phyloP scores from a whole-genome alignment of 176 grass and related monocot species.

The Rhynchospora tenuis region DNA sequence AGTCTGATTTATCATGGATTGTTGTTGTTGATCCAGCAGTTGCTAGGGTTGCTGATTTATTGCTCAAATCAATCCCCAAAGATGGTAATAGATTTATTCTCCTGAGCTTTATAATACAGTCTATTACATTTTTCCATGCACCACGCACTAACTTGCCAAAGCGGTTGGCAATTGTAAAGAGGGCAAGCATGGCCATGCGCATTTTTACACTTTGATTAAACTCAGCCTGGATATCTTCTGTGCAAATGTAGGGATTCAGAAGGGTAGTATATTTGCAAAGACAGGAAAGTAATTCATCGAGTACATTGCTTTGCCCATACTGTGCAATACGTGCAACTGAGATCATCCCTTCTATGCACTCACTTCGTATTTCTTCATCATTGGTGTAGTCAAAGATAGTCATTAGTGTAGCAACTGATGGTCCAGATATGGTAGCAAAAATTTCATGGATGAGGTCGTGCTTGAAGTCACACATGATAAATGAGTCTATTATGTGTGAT shows the following conservation, averaged over 20 bases:
- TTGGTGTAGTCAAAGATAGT: constrained; percentile 77
- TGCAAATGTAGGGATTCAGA: constrained; percentile 77
- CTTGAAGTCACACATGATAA: constrained; percentile 70
- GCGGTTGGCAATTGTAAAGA: constrained; percentile 88
- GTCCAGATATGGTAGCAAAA: constrained; percentile 65
- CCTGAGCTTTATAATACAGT: constrained; percentile 95
- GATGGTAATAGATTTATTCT: constrained; percentile 65
- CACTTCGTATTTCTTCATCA: constrained; percentile 67
- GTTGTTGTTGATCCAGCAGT: constrained; percentile 2
- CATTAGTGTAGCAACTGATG: constrained; percentile 52
- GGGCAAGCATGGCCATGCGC: constrained; percentile 71
- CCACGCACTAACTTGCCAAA: constrained; percentile 78
- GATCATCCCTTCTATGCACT: constrained; percentile 78
- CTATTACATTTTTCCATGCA: constrained; percentile 79
- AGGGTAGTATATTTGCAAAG: constrained; percentile 94
- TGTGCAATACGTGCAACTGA: constrained; percentile 61
- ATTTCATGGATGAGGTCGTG: constrained; percentile 75
- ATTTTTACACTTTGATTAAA: constrained; percentile 93
- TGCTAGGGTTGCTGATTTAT: not conserved
- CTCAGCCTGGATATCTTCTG: constrained; percentile 71
- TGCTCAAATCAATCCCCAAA: constrained; percentile 41
- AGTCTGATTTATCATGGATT: constrained; percentile 33
- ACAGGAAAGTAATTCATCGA: constrained; percentile 86
- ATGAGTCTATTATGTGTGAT: constrained; percentile 40
- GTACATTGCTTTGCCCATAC: constrained; percentile 69